Conservation (phyloP, 2,329 filamentous ascomycete species). For the Beauveria bassiana region DNA sequence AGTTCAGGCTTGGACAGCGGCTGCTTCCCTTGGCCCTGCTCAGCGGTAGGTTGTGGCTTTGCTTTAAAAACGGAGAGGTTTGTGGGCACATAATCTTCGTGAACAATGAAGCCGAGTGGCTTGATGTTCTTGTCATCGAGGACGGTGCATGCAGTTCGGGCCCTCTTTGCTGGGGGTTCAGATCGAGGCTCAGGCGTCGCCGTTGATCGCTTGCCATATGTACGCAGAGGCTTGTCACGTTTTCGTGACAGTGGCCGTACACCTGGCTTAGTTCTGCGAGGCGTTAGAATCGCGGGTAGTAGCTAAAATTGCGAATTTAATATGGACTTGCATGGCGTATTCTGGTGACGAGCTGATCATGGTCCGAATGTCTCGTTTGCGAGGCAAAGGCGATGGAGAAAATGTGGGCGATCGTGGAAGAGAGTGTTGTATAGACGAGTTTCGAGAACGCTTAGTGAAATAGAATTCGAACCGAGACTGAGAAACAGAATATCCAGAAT, state of each 20-base stretch:
- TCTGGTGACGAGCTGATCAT: conserved; percentile 22
- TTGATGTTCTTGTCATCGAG: conserved; percentile 1
- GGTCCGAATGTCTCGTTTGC: conserved; percentile 1
- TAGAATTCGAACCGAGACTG: background rate
- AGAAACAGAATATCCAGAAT: background rate
- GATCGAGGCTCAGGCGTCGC: conserved; percentile 18
- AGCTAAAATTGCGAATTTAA: background rate
- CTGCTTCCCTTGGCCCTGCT: background rate
- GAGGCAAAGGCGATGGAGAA: background rate
- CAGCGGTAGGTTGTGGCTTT: background rate
- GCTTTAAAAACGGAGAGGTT: background rate
- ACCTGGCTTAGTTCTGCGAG: conserved; percentile 24
- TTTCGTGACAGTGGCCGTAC: conserved; percentile 19
- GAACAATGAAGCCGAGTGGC: background rate
- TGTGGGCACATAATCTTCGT: background rate
- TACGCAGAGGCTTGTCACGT: conserved; percentile 29
- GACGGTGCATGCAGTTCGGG: background rate
- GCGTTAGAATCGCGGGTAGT: conserved; percentile 9
- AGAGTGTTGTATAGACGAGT: background rate
- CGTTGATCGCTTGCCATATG: conserved; percentile 30
- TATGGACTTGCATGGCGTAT: conserved; percentile 20
- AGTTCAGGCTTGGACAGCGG: background rate
- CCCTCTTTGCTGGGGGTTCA: conserved; percentile 23
- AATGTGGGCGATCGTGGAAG: background rate
- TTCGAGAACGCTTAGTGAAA: background rate